Evolutionary conservation across 176 grass and related monocot species (phyloP).

Genomic region (Ensete ventricosum): DNA sequence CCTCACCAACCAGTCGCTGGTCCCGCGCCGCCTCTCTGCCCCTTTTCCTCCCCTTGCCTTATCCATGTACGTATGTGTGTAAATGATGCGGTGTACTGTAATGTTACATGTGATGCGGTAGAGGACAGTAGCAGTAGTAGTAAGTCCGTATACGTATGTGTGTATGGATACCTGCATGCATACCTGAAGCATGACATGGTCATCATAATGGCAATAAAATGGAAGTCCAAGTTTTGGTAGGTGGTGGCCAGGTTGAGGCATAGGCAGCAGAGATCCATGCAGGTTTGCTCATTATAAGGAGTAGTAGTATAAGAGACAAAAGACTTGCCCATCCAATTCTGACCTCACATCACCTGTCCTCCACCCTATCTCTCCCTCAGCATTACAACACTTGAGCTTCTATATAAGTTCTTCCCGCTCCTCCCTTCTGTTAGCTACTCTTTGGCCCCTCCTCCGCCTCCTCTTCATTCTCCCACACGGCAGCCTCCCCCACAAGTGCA

Average conservation of each 20-base stretch:
- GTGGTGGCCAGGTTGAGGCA: too few species aligned
- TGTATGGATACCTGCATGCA: background rate
- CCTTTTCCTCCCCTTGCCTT: too few species aligned
- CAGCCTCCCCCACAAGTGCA: too few species aligned
- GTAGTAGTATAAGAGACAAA: background rate
- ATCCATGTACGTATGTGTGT: too few species aligned
- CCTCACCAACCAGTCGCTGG: too few species aligned
- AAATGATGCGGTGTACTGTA: too few species aligned
- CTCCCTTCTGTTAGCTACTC: background rate
- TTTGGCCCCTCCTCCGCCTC: background rate
- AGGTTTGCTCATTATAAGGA: too few species aligned
- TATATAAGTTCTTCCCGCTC: background rate
- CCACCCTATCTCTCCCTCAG: background rate
- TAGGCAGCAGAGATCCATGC: background rate
- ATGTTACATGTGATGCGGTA: too few species aligned
- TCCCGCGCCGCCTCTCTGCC: too few species aligned
- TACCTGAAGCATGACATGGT: background rate
- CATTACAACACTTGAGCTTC: background rate
- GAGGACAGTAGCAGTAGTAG: too few species aligned
- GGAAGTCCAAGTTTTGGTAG: too few species aligned
- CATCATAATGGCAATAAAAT: too few species aligned
- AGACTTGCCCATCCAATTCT: background rate
- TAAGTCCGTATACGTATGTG: background rate
- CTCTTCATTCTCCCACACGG: background rate
- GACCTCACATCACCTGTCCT: background rate